Evolutionary conservation across 2,329 filamentous ascomycete species (phyloP), one percentile per base, ranked within the genome.

Genomic region (Fusarium sp.): DNA sequence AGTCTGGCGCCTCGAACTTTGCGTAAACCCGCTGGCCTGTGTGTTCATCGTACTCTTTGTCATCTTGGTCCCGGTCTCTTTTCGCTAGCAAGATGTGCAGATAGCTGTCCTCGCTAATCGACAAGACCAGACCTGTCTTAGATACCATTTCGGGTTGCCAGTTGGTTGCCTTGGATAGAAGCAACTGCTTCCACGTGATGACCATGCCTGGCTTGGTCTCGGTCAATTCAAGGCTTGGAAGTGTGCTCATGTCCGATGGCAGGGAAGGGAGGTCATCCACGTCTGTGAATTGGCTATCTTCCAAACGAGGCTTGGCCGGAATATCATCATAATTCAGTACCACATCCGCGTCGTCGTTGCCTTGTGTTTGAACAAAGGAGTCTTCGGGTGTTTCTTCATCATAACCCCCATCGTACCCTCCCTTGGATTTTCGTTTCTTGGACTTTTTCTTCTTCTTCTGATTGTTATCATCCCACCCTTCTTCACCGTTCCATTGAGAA

Each of bases 1-100:
- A 81, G 13, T 87, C 87, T 1, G 91, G 91, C 71, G 90, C 89
- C 73, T 97, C 93, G 69, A 97, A 96, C 60, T 90, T 92, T 66
- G 87, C 89, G 72, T 95, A 97, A 11, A 93, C 79, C 11, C 93
- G 86, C 65, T 91, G 84, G 1, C 93, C 94, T 0, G 91, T 90
- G 39, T 86, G 80, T 13, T 89, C 85, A 71, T 95, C 90, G 68
- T 89, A 90, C 18, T 80, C 77, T 73, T 87, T 90, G 66, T 89
- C 82, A 54, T 85, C 87, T 7, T 85, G 79, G 14, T 85, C 79
- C 48, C 91, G 82, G 74, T 97, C 92, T 28, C 92, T 87, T 65
- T 86, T 85, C 4, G 94, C 93, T 4, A 97, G 84, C 13, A 85
- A 83, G 6, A 97, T 80, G 22, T 85, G 82, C 17, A 97, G 76